Conservation (phyloP, 2,329 filamentous ascomycete species). For the Fusarium continuum region DNA sequence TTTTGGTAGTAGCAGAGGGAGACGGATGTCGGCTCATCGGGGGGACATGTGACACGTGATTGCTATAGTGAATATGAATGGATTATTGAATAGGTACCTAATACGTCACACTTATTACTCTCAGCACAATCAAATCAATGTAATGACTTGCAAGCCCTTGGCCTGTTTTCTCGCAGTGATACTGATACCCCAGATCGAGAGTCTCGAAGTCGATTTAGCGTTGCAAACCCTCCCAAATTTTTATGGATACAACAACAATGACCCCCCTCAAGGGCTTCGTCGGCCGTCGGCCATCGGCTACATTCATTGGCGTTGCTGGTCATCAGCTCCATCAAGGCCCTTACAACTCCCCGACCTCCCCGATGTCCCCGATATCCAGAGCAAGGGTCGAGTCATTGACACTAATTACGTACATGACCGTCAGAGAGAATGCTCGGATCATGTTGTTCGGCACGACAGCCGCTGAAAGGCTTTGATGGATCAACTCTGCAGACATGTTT, state of each 20-base stretch:
- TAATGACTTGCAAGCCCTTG: not conserved
- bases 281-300: constrained; percentile 36
- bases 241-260: constrained; percentile 7
- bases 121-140: not conserved
- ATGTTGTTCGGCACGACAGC: constrained; percentile 4
- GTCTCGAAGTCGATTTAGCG: constrained; percentile 20
- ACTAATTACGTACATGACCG: constrained; percentile 18
- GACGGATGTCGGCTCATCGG: constrained; percentile 31
- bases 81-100: too few relatives aligned
- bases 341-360: constrained; percentile 38
- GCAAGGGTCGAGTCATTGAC: not conserved
- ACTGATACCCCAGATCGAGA: not conserved
- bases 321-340: constrained; percentile 19
- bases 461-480: too few relatives aligned
- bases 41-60: constrained; percentile 2
- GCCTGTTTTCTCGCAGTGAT: not conserved
- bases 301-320: constrained; percentile 25
- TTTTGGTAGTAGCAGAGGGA: too few relatives aligned
- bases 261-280: not conserved
- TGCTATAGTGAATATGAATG: not conserved
- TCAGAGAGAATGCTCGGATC: not conserved
- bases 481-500: too few relatives aligned
- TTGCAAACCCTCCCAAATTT: constrained; percentile 8
- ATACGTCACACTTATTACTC: too few relatives aligned
- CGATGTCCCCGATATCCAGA: constrained; percentile 28